phyloP scores from a whole-genome alignment of 495 filamentous ascomycete genomes.

The Jackrogersella multiformis region DNA sequence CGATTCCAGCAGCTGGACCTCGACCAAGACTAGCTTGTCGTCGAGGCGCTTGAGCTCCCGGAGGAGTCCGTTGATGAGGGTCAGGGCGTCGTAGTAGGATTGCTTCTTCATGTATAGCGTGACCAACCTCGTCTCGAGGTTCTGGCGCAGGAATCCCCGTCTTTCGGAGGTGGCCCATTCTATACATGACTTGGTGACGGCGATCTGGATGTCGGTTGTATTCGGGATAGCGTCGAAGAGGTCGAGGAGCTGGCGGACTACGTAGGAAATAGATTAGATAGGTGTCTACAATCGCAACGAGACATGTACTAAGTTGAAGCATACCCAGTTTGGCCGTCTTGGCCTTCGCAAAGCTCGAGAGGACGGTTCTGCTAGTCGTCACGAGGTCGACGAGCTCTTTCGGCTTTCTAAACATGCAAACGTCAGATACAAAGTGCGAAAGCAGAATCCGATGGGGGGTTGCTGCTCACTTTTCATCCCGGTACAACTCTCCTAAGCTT shows the following conservation, averaged over 20 bases:
- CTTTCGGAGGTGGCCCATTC: slow-evolving; percentile 97
- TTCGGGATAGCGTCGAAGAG: slow-evolving; percentile 93
- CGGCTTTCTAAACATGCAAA: slow-evolving; percentile 65
- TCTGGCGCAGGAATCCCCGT: slow-evolving; percentile 94
- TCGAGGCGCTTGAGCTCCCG: slow-evolving; percentile 96
- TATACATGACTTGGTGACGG: slow-evolving; percentile 97
- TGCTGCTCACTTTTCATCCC: slow-evolving; percentile 78
- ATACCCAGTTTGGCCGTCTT: slow-evolving; percentile 98
- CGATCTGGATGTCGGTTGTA: slow-evolving; percentile 88
- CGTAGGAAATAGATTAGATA: slow-evolving; percentile 8
- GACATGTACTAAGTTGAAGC: slow-evolving; percentile 27
- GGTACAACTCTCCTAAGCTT: slow-evolving; percentile 88
- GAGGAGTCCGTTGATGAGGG: slow-evolving; percentile 93
- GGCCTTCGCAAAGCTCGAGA: slow-evolving; percentile 96
- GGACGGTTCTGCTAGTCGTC: slow-evolving; percentile 84
- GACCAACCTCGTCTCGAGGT: slow-evolving; percentile 95
- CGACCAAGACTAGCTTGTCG: slow-evolving; percentile 98
- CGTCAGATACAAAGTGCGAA: slow-evolving; percentile 23
- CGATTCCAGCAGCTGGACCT: slow-evolving; percentile 97
- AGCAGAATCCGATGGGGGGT: slow-evolving; percentile 14
- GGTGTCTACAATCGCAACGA: not conserved
- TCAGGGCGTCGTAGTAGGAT: slow-evolving; percentile 95
- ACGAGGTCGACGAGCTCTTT: slow-evolving; percentile 92
- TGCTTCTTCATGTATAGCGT: slow-evolving; percentile 94
- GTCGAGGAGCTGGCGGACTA: slow-evolving; percentile 97